These are phyloP conservation scores for Phytophthora foliorum DNA, from an alignment of 352 stramenopile genomes.

Conservation along the genomic window DNA sequence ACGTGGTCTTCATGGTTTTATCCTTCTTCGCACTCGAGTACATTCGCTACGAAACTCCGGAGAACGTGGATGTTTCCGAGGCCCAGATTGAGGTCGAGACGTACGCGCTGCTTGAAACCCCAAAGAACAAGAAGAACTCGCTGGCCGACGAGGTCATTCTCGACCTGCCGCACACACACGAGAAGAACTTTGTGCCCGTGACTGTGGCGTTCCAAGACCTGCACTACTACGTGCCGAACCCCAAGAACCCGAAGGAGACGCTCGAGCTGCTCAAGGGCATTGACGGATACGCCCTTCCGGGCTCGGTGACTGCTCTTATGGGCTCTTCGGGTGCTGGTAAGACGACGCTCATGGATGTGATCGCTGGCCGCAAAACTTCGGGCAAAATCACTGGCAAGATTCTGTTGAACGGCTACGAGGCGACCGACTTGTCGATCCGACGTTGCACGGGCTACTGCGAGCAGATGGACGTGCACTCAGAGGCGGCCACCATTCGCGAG, in stretches of 20 bases:
- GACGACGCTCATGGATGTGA: conserved; percentile 35
- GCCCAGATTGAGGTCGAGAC: conserved; percentile 1
- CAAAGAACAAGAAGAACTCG: conserved; percentile 33
- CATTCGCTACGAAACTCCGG: conserved; percentile 32
- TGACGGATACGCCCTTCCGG: conserved; percentile 23
- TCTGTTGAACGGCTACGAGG: conserved; percentile 29
- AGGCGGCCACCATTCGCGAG: too few species aligned
- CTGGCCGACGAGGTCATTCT: conserved; percentile 30
- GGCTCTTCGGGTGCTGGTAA: conserved; percentile 29
- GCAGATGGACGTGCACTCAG: too few species aligned
- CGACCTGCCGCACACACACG: not conserved
- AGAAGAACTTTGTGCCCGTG: conserved; percentile 24
- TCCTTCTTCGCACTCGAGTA: conserved; percentile 30
- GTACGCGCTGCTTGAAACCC: conserved; percentile 28
- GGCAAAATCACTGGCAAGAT: conserved; percentile 32
- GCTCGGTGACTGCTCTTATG: conserved; percentile 25
- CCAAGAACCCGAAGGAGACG: conserved; percentile 29
- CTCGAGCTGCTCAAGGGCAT: conserved; percentile 36
- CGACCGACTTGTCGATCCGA: conserved; percentile 13
- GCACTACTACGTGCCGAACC: conserved; percentile 13
- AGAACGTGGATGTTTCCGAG: conserved; percentile 31
- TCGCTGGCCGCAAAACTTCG: conserved; percentile 28
- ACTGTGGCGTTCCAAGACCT: conserved; percentile 24
- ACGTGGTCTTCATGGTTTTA: conserved; percentile 38
- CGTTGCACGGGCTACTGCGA: conserved; percentile 22